phyloP scores from a whole-genome alignment of 306 rosid species.

The Canavalia ensiformis region DNA sequence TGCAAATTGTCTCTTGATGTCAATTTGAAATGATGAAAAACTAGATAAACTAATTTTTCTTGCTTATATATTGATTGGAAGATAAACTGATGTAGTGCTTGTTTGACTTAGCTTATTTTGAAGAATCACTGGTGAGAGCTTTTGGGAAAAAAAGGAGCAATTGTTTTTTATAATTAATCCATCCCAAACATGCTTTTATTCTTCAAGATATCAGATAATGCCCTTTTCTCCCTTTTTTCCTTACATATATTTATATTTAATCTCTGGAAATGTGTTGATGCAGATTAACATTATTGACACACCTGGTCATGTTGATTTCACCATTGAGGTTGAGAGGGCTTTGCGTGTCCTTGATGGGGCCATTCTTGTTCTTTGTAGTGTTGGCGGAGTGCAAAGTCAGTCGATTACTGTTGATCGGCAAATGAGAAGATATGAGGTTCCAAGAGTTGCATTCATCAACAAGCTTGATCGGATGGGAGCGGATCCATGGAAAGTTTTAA shows the following conservation, averaged over 20 bases:
- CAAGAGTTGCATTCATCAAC: conserved; percentile 94
- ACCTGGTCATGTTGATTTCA: conserved; percentile 98
- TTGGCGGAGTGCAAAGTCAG: conserved; percentile 99
- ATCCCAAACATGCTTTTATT: not conserved
- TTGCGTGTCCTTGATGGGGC: conserved; percentile 99
- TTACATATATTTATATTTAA: conserved; percentile 31
- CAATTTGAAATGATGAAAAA: not conserved
- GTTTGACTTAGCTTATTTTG: too few species aligned
- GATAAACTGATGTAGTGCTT: not conserved
- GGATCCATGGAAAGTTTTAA: conserved; percentile 97
- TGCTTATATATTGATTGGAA: conserved; percentile 23
- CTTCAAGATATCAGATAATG: conserved; percentile 21
- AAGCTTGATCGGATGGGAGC: conserved; percentile 99
- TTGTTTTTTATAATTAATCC: too few species aligned
- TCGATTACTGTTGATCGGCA: conserved; percentile 98
- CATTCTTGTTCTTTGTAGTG: conserved; percentile 97
- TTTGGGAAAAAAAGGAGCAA: too few species aligned
- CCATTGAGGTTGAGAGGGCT: conserved; percentile 99
- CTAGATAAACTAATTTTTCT: conserved; percentile 11
- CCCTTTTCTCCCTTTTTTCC: not conserved
- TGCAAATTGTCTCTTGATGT: conserved; percentile 14
- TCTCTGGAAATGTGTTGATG: conserved; percentile 48
- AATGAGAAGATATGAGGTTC: conserved; percentile 98
- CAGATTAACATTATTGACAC: conserved; percentile 98
- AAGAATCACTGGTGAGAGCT: too few species aligned